These are phyloP conservation scores for Microthlaspi erraticum DNA, from an alignment of 345 rosid species.

Conservation along the genomic window DNA sequence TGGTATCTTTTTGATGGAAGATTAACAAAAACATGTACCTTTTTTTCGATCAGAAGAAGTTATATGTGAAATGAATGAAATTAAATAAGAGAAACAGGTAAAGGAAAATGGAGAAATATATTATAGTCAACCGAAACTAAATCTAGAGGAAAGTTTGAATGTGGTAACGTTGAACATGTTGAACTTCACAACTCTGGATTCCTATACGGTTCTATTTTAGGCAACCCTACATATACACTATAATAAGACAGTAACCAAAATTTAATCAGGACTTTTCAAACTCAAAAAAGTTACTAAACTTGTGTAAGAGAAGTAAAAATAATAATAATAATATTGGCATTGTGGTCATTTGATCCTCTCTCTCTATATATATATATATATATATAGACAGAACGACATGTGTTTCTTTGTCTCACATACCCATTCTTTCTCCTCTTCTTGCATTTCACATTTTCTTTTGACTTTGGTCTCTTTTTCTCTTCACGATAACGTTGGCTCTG, in stretches of 20 bases:
- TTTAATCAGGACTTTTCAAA: constrained; percentile 21
- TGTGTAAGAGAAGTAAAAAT: constrained; percentile 25
- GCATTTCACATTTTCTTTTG: constrained; percentile 4
- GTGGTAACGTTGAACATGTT: constrained; percentile 27
- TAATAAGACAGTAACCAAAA: constrained; percentile 25
- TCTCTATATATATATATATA: neutral
- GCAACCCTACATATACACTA: constrained; percentile 40
- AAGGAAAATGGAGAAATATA: neutral
- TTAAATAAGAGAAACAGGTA: constrained; percentile 11
- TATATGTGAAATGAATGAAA: too few relatives aligned
- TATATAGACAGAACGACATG: constrained; percentile 9
- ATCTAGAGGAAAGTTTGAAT: constrained; percentile 25
- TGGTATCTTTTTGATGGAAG: neutral
- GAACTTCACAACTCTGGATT: constrained; percentile 14
- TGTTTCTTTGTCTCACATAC: constrained; percentile 11
- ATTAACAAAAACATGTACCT: neutral
- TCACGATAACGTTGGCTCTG: constrained; percentile 4
- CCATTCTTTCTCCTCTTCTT: neutral
- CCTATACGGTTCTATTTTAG: constrained; percentile 24
- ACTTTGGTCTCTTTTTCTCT: constrained; percentile 18
- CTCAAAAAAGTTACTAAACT: constrained; percentile 31
- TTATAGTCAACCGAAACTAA: constrained; percentile 12
- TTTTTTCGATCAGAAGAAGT: too few relatives aligned
- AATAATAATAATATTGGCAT: constrained; percentile 1
- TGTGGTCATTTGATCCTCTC: constrained; percentile 13